Percentiles rank a stretch among this genome's conserved stretches.
Evolutionary conservation across 768 basidiomycete species (phyloP).

Genomic region (Mrakia blollopis): DNA sequence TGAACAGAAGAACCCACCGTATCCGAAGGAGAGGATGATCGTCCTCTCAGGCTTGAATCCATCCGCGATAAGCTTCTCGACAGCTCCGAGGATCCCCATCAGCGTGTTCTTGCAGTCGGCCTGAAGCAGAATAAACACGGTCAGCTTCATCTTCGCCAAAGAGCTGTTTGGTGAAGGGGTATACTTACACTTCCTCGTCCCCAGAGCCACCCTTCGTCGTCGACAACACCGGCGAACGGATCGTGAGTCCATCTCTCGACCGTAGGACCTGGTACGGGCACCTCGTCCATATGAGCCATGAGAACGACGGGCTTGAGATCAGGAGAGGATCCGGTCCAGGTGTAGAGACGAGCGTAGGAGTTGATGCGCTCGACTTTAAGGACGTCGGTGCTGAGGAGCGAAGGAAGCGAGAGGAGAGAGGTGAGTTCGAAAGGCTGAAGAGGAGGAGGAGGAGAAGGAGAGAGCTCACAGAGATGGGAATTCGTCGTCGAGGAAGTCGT

Average conservation of each 20-base stretch:
- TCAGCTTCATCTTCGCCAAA: no score
- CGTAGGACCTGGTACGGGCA: slow-evolving; percentile 25
- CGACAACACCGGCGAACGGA: slow-evolving; percentile 14
- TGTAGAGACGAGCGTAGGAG: slow-evolving; percentile 25
- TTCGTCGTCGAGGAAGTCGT: slow-evolving; percentile 21
- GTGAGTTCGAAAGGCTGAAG: no score
- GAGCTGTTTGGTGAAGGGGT: no score
- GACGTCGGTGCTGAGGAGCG: not conserved
- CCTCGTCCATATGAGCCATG: slow-evolving; percentile 26
- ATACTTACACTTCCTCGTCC: slow-evolving; percentile 57
- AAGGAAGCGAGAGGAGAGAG: no score
- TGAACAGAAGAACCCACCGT: slow-evolving; percentile 37
- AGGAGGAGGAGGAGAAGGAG: no score
- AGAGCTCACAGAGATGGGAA: slow-evolving; percentile 17
- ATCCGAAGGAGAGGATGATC: slow-evolving; percentile 49
- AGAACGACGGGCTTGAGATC: slow-evolving; percentile 25
- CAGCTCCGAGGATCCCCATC: slow-evolving; percentile 49
- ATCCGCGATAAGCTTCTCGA: slow-evolving; percentile 62
- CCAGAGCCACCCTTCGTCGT: slow-evolving; percentile 52
- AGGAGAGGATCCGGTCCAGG: slow-evolving; percentile 6
- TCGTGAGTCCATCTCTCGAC: slow-evolving; percentile 25
- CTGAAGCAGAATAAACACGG: not conserved
- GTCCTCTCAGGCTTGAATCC: slow-evolving; percentile 60
- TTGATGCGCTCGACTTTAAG: slow-evolving; percentile 25
- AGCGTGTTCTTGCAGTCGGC: slow-evolving; percentile 69